Evolutionary conservation across 371 early-diverging fungal genomes (phyloP).

Genomic region (Thermomucor indicae-seudaticae): DNA sequence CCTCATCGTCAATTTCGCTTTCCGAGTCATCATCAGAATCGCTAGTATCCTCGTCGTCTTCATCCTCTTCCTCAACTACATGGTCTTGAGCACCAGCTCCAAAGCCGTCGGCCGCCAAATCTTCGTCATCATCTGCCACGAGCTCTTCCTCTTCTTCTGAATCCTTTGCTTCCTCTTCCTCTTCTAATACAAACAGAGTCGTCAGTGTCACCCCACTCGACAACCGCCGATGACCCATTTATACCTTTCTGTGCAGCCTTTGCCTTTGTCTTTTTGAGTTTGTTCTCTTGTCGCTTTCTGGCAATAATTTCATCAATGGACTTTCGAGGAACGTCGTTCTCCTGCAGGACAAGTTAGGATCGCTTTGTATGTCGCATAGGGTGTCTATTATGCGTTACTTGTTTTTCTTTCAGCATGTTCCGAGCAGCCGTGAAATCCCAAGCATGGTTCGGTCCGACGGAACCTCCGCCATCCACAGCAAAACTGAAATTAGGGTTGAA

Average conservation of each 20-base stretch:
- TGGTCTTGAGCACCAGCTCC: conserved; percentile 51
- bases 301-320: conserved; percentile 74
- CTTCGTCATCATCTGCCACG: conserved; percentile 42
- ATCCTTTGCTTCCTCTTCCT: conserved; percentile 2
- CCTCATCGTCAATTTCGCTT: conserved; percentile 17
- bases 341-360: background rate
- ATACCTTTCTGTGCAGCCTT: conserved; percentile 18
- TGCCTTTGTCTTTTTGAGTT: conserved; percentile 34
- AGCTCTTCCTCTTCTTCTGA: conserved; percentile 27
- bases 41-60: conserved; percentile 10
- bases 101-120: conserved; percentile 52
- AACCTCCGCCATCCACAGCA: conserved; percentile 66
- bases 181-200: conserved; percentile 7
- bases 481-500: conserved; percentile 74
- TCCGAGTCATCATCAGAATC: conserved; percentile 20
- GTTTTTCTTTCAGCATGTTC: conserved; percentile 61
- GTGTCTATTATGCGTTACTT: conserved; percentile 21
- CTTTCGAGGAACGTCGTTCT: conserved; percentile 23
- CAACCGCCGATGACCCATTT: background rate
- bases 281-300: conserved; percentile 44
- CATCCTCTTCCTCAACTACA: conserved; percentile 19
- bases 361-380: background rate
- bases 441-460: conserved; percentile 50
- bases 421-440: conserved; percentile 86
- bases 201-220: background rate